Conservation (phyloP, 2,329 filamentous ascomycete genomes). For the Ceratocystis eucalypticola region DNA sequence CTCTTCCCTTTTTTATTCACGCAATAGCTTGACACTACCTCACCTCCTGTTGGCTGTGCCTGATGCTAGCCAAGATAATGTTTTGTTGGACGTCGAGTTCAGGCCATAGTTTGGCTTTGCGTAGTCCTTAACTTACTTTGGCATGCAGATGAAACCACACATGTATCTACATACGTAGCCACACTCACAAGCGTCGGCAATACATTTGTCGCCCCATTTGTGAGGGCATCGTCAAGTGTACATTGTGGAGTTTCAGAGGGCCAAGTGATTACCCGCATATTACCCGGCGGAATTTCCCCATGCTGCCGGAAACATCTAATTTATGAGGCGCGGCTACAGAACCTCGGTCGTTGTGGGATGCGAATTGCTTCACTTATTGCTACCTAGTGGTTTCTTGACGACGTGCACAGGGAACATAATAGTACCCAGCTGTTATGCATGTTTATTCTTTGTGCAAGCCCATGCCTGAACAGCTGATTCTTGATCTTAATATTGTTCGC, state of each 20-base stretch:
- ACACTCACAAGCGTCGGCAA: neutral
- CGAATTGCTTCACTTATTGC: neutral
- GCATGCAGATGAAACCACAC: neutral
- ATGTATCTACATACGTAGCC: neutral
- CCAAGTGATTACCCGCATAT: neutral
- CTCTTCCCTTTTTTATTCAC: neutral
- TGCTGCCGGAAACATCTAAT: neutral
- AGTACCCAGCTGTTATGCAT: neutral
- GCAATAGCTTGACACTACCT: neutral
- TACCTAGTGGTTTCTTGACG: too few relatives aligned
- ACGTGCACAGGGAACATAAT: conserved; percentile 1
- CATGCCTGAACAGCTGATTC: neutral
- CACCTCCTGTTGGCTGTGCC: too few relatives aligned
- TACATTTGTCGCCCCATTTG: neutral
- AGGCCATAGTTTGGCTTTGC: neutral
- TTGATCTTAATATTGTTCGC: neutral
- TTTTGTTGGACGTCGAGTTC: neutral
- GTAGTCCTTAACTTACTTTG: neutral
- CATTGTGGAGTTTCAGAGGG: neutral
- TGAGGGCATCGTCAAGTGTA: neutral
- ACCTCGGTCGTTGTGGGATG: neutral
- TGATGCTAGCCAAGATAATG: neutral
- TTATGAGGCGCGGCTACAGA: neutral
- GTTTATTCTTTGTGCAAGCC: neutral
- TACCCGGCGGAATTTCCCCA: neutral